phyloP scores from a whole-genome alignment of 169 alveolate genomes.

The Plasmodium relictum region DNA sequence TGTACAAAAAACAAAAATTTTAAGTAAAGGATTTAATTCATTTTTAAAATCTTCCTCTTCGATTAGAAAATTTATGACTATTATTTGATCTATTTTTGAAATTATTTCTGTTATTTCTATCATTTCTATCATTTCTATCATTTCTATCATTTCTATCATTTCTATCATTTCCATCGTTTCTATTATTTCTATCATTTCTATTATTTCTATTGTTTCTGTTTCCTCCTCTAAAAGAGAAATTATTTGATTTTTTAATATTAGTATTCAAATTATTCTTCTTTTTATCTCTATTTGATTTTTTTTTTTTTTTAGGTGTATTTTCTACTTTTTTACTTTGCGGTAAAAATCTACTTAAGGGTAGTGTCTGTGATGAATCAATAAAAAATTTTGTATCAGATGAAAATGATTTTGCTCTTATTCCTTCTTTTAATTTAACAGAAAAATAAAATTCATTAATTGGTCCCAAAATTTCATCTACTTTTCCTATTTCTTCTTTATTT shows the following conservation, averaged over 20 bases:
- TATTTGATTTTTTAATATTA: slow-evolving; percentile 66
- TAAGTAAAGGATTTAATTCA: neutral
- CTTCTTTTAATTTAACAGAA: slow-evolving; percentile 90
- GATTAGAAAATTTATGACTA: slow-evolving; percentile 51
- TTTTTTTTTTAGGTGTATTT: slow-evolving; percentile 78
- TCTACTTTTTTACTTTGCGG: slow-evolving; percentile 77
- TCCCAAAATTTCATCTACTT: slow-evolving; percentile 96
- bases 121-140: slow-evolving; percentile 73
- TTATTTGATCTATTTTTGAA: slow-evolving; percentile 52
- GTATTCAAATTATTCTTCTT: slow-evolving; percentile 46
- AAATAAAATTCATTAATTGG: slow-evolving; percentile 93
- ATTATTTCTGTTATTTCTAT: slow-evolving; percentile 19
- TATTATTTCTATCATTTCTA: slow-evolving; percentile 48
- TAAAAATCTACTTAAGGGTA: slow-evolving; percentile 90
- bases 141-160: slow-evolving; percentile 65
- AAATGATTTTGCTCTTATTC: slow-evolving; percentile 90
- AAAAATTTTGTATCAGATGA: slow-evolving; percentile 84
- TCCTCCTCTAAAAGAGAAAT: slow-evolving; percentile 76
- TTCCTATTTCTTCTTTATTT: slow-evolving; percentile 95
- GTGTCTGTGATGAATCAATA: slow-evolving; percentile 89
- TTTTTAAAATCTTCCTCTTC: slow-evolving; percentile 59
- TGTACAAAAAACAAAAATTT: neutral
- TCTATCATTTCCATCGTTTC: slow-evolving; percentile 81
- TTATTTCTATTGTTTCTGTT: slow-evolving; percentile 74
- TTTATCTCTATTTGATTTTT: slow-evolving; percentile 80